These are phyloP conservation scores for Eimeria sp. DNA, from an alignment of 169 alveolate genomes.

Conservation along the genomic window DNA sequence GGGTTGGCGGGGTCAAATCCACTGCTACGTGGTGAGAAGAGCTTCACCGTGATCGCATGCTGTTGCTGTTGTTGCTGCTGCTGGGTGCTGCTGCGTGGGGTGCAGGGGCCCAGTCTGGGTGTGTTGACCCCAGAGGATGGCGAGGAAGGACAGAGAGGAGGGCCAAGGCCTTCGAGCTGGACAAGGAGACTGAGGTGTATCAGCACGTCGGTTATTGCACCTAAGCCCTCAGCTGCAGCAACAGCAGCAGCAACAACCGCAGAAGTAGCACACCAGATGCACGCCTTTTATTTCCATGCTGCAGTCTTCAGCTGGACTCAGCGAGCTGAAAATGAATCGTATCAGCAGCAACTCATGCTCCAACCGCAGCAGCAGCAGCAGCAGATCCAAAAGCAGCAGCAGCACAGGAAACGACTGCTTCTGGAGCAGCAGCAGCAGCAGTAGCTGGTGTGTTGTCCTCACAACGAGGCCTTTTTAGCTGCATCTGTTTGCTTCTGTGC, in stretches of 20 bases:
- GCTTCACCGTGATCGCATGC: too few relatives aligned
- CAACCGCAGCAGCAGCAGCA: neutral
- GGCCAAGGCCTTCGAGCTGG: slow-evolving; percentile 10
- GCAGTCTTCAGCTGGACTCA: neutral
- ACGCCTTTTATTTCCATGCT: neutral
- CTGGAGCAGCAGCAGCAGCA: neutral
- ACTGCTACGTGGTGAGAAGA: too few relatives aligned
- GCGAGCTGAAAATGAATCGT: neutral
- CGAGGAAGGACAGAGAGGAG: slow-evolving; percentile 59
- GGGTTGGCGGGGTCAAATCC: too few relatives aligned
- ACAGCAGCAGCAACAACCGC: slow-evolving; percentile 31
- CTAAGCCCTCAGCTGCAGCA: slow-evolving; percentile 27
- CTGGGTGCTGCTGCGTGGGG: too few relatives aligned
- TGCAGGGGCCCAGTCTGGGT: neutral
- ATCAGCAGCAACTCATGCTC: neutral
- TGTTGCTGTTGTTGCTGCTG: too few relatives aligned
- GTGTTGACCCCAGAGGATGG: slow-evolving; percentile 40
- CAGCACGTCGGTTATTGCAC: slow-evolving; percentile 21
- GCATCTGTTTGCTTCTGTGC: slow-evolving; percentile 9
- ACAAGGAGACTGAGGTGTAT: slow-evolving; percentile 28
- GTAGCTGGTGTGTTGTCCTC: neutral
- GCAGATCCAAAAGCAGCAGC: neutral
- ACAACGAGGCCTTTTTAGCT: slow-evolving; percentile 22
- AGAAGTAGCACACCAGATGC: neutral
- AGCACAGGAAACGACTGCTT: neutral